A percentile compares a stretch with the other conserved stretches of the same genome.
Evolutionary conservation across 163 green algal genomes (phyloP).

Genomic region (Trebouxiophyceae sp.): DNA sequence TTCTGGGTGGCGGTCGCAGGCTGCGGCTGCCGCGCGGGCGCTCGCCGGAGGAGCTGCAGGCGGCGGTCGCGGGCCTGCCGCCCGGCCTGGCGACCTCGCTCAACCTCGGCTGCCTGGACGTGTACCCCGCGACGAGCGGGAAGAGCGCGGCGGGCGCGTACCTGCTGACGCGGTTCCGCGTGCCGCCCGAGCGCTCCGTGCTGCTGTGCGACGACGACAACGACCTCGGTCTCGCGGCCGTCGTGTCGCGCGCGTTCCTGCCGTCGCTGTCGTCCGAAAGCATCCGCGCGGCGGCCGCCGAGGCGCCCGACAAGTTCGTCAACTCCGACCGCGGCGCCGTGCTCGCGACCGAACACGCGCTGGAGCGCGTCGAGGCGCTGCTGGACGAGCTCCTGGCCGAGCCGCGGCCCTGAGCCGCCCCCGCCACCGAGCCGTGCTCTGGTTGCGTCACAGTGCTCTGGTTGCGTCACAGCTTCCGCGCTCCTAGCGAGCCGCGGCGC

Average conservation of each 20-base stretch:
- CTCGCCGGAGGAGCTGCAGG: slow-evolving; percentile 8
- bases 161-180: slow-evolving; percentile 48
- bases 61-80: slow-evolving; percentile 18
- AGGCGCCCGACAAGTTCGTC: slow-evolving; percentile 55
- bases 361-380: slow-evolving; percentile 26
- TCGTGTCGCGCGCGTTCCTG: slow-evolving; percentile 64
- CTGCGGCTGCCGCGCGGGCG: background rate
- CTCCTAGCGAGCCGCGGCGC: too few relatives aligned
- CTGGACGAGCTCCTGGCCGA: too few relatives aligned
- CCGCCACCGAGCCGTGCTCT: too few relatives aligned
- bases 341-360: slow-evolving; percentile 57
- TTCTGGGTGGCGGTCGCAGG: too few relatives aligned
- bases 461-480: too few relatives aligned
- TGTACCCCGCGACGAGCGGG: slow-evolving; percentile 66
- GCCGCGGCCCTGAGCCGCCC: too few relatives aligned
- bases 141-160: slow-evolving; percentile 61
- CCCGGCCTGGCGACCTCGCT: slow-evolving; percentile 35
- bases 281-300: slow-evolving; percentile 35
- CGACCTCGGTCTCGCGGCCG: slow-evolving; percentile 63
- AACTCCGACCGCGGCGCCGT: slow-evolving; percentile 37
- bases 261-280: slow-evolving; percentile 43
- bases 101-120: slow-evolving; percentile 71
- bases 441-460: too few relatives aligned
- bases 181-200: slow-evolving; percentile 9
- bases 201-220: slow-evolving; percentile 87